Conservation (phyloP, 257 asterid genomes). For the Petunia axillaris region DNA sequence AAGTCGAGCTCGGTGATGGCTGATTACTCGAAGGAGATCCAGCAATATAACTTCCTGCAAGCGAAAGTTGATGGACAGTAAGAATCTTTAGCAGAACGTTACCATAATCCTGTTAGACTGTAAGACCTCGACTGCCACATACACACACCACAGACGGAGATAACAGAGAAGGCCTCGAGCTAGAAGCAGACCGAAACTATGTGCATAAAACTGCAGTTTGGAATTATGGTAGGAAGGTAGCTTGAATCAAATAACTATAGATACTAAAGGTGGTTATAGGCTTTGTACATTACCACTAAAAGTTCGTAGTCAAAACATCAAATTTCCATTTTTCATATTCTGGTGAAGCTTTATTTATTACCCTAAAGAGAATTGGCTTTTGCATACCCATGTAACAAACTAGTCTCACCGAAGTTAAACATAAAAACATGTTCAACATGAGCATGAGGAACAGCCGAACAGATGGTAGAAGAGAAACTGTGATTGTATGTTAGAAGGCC, state of each 20-base stretch:
- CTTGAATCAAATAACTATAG: neutral
- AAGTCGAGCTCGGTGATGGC: slow-evolving; percentile 92
- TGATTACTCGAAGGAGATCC: slow-evolving; percentile 91
- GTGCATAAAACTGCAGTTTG: neutral
- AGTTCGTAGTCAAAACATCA: neutral
- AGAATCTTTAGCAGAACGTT: slow-evolving; percentile 11
- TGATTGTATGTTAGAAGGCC: neutral
- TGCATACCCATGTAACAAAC: neutral
- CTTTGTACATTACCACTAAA: neutral
- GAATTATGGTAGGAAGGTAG: neutral
- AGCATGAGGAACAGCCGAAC: neutral
- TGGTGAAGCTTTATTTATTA: neutral
- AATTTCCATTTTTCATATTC: neutral
- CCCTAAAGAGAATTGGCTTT: neutral
- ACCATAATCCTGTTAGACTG: neutral
- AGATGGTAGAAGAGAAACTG: neutral
- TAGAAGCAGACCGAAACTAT: neutral
- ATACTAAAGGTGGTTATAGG: neutral
- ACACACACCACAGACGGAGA: slow-evolving; percentile 21
- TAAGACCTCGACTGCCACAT: neutral
- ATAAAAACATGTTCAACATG: neutral
- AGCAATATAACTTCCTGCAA: slow-evolving; percentile 80
- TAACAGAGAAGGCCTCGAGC: neutral
- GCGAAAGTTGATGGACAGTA: slow-evolving; percentile 1
- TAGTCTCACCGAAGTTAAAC: neutral